Base-by-base conservation (phyloP, 1,284 basidiomycete genomes). In the Boletus mariae region DNA sequence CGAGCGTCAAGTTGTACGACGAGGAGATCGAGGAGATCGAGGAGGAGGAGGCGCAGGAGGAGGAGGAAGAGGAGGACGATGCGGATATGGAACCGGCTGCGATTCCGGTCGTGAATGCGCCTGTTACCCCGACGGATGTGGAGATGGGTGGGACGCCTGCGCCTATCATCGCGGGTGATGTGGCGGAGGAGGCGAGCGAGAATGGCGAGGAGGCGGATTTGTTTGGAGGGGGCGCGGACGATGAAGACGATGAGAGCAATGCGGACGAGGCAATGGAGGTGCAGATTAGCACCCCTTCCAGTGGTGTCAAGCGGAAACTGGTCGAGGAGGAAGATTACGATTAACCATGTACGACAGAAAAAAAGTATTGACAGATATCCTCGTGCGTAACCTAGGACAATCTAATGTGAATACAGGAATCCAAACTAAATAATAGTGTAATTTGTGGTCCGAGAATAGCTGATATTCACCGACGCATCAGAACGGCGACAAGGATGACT, bases 321-420 rank as follows among this genome's bases (percentile, higher is more conserved):
- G 84, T 90, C 1, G 89, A 92, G 66, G 90, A 91, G 60, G 89
- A 92, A 58, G 89, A 92, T 65, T 92, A 92, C 59, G 89, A 91
- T 68, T 91, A 61, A 66, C 52, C 32, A 34, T 17, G 15, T 45
- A 49, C 43, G 26, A 35, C 37, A 13, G 8, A 37, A 41, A 35
- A 7, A 47, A 48, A 50, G 45, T 55, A 31, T 31, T 49, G 20
- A 40, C 4, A 23, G 15, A 3, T 52, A 32, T 23, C n/a, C 7
- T 38, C 15, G 4, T 8, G 45, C 47, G 20, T 20, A 20, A 20
- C 20, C 20, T 20, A 65, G 13, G 23, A 50, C 29, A 29, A 29
- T 57, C 41, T 70, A 68, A 70, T 60, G 52, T 61, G 58, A 65
- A 63, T 70, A 64, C 54, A 54, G n/a, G 45, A 54, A 38, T 28